Percentiles rank a stretch among this genome's conserved stretches.
phyloP scores from a whole-genome alignment of 2,329 filamentous ascomycete genomes.

The Tolypocladium sp. region DNA sequence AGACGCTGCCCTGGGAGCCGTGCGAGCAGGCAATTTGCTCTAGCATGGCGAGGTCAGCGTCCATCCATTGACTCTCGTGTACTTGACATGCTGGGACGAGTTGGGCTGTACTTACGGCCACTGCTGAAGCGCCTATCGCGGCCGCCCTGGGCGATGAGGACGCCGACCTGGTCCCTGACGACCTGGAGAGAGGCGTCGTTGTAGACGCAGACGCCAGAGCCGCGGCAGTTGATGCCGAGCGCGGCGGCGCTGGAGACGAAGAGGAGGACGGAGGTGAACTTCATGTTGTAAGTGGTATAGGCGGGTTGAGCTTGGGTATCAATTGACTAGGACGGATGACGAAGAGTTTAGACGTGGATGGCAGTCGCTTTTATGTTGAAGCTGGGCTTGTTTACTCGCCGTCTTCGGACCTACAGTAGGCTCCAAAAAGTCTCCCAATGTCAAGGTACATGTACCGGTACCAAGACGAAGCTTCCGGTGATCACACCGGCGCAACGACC shows the following conservation, averaged over 20 bases:
- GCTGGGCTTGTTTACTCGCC: too few species aligned
- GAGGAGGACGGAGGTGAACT: conserved; percentile 1
- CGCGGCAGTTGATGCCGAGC: conserved; percentile 8
- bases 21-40: conserved; percentile 9
- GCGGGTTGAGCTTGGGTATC: too few species aligned
- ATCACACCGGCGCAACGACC: too few species aligned
- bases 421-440: too few species aligned
- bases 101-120: conserved; percentile 2
- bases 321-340: too few species aligned
- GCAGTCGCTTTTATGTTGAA: too few species aligned
- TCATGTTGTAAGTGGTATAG: background rate
- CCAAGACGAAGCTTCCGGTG: too few species aligned
- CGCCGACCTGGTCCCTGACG: conserved; percentile 5
- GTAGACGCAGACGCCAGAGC: conserved; percentile 3
- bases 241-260: conserved; percentile 3
- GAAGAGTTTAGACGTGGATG: too few species aligned
- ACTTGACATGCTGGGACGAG: too few species aligned
- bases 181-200: conserved; percentile 5
- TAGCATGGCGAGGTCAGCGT: background rate
- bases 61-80: too few species aligned
- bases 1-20: conserved; percentile 5
- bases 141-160: conserved; percentile 5
- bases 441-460: too few species aligned
- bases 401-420: too few species aligned
- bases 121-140: conserved; percentile 4